Conservation (phyloP, 768 basidiomycete species). For the Tulasnella sp. region DNA sequence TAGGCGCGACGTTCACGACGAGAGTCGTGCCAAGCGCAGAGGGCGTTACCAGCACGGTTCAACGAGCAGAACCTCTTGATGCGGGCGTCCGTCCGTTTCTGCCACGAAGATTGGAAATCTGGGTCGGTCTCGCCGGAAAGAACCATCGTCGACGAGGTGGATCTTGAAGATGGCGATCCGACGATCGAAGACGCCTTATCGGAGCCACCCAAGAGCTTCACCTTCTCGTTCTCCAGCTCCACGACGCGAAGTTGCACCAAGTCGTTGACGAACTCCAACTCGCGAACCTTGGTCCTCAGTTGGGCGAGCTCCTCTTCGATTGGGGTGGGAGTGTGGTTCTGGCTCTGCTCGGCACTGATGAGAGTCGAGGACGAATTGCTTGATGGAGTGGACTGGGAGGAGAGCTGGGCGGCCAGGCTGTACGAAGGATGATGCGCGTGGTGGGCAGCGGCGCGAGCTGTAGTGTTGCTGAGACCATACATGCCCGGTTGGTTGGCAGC, state of each 20-base stretch:
- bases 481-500: background rate
- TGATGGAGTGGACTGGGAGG: conserved; percentile 6
- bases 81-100: conserved; percentile 60
- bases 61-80: conserved; percentile 61
- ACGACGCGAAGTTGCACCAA: conserved; percentile 37
- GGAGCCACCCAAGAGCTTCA: background rate
- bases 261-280: conserved; percentile 51
- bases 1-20: conserved; percentile 65
- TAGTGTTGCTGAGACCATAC: background rate
- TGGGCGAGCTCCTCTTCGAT: conserved; percentile 41
- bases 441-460: background rate
- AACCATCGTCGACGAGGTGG: background rate
- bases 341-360: background rate
- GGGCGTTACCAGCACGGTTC: conserved; percentile 78
- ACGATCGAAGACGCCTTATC: background rate
- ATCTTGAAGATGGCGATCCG: background rate
- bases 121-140: background rate
- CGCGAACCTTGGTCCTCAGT: conserved; percentile 46
- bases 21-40: conserved; percentile 87
- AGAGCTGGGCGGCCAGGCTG: background rate
- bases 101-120: conserved; percentile 52
- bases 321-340: background rate
- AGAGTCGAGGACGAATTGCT: background rate
- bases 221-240: conserved; percentile 31
- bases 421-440: background rate